A percentile compares a stretch with the other conserved stretches of the same genome.
These are phyloP conservation scores for Entomortierella chlamydospora DNA, from an alignment of 192 early-diverging fungal species.

Conservation along the genomic window DNA sequence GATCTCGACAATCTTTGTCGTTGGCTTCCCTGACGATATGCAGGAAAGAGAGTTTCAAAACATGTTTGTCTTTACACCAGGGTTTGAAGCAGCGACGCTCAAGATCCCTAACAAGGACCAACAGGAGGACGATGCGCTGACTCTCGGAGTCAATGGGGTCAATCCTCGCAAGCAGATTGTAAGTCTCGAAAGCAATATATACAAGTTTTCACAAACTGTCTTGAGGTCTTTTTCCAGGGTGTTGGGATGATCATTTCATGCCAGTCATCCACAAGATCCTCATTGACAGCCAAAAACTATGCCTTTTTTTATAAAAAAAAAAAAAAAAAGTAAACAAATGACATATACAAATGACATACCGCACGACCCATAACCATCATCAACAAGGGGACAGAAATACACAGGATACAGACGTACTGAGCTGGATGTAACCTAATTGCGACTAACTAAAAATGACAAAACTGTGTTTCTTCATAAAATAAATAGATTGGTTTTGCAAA, in stretches of 20 bases:
- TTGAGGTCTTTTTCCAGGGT: not conserved
- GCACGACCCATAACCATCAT: too few relatives aligned
- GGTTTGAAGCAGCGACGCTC: slow-evolving; percentile 97
- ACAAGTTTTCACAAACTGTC: not conserved
- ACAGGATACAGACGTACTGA: too few relatives aligned
- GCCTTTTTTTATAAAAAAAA: not conserved
- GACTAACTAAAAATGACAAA: not conserved
- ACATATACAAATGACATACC: slow-evolving; percentile 16
- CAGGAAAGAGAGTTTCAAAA: slow-evolving; percentile 99
- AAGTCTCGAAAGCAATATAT: slow-evolving; percentile 54
- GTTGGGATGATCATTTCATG: not conserved
- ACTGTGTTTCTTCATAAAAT: not conserved
- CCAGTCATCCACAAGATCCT: too few relatives aligned
- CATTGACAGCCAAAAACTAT: too few relatives aligned
- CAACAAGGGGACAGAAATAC: too few relatives aligned
- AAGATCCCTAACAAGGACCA: slow-evolving; percentile 87
- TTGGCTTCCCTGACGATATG: slow-evolving; percentile 99
- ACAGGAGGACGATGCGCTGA: slow-evolving; percentile 61
- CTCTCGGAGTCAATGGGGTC: slow-evolving; percentile 59
- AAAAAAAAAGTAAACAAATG: slow-evolving; percentile 24
- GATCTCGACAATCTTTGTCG: slow-evolving; percentile 99
- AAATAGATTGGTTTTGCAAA: slow-evolving; percentile 98
- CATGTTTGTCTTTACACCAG: slow-evolving; percentile 98
- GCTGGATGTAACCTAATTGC: not conserved
- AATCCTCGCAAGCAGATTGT: slow-evolving; percentile 89